These are phyloP conservation scores for Plectosphaerella cucumerina DNA, from an alignment of 2,329 filamentous ascomycete species.

Conservation along the genomic window DNA sequence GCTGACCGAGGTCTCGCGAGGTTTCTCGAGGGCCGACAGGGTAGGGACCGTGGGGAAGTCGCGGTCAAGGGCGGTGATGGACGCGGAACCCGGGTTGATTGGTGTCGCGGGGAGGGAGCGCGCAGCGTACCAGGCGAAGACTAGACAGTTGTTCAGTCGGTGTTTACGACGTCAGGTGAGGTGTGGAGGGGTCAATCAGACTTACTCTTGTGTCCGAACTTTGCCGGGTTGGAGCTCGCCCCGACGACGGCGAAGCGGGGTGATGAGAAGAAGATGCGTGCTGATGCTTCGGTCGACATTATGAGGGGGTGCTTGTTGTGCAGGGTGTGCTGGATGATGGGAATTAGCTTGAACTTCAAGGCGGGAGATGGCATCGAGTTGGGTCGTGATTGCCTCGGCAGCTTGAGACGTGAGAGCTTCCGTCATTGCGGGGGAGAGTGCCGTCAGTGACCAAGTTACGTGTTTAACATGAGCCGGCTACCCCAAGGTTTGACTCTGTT, in stretches of 20 bases:
- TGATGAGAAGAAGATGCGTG: constrained; percentile 75
- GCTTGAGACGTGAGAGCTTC: neutral
- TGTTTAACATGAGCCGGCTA: no score
- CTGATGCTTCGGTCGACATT: constrained; percentile 66
- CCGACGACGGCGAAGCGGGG: constrained; percentile 84
- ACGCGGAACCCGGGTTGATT: constrained; percentile 69
- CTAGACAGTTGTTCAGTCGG: constrained; percentile 37
- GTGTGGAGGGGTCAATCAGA: neutral
- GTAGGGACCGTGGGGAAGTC: constrained; percentile 62
- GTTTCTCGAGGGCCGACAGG: constrained; percentile 60
- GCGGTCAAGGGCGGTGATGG: constrained; percentile 48
- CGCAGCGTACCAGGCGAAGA: constrained; percentile 83
- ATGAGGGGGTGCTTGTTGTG: constrained; percentile 14
- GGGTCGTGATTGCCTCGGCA: neutral
- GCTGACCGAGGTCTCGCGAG: constrained; percentile 69
- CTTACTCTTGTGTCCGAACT: constrained; percentile 84
- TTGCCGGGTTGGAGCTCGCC: constrained; percentile 76
- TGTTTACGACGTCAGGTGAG: constrained; percentile 1
- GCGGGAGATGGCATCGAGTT: neutral
- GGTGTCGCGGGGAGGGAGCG: constrained; percentile 75
- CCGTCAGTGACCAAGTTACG: neutral
- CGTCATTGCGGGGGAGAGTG: neutral
- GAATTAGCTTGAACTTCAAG: neutral
- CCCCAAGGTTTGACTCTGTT: no score
- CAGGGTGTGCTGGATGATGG: neutral